A percentile compares a stretch with the other conserved stretches of the same genome.
These are phyloP conservation scores for Solanum paucissectum DNA, from an alignment of 257 asterid genomes.

Conservation along the genomic window DNA sequence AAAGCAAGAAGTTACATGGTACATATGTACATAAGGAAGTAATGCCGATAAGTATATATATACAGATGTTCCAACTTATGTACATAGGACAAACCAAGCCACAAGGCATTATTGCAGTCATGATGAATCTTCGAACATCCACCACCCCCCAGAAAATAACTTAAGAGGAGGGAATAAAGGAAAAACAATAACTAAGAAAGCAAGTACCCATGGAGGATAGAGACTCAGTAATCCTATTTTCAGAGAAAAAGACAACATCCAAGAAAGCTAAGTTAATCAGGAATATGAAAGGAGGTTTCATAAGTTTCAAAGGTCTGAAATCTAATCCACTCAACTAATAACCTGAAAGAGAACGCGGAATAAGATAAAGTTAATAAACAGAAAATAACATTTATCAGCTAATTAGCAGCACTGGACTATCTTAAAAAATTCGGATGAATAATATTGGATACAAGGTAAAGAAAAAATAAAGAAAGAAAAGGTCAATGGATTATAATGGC, in stretches of 20 bases:
- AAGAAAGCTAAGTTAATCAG: background rate
- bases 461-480: background rate
- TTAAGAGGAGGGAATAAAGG: background rate
- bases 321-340: background rate
- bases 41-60: background rate
- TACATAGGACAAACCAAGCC: background rate
- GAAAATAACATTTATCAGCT: background rate
- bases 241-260: background rate
- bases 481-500: background rate
- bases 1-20: background rate
- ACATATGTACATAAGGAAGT: slow-evolving; percentile 4
- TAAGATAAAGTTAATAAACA: background rate
- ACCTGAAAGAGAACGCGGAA: background rate
- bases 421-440: background rate
- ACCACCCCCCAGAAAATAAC: background rate
- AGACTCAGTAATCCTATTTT: background rate
- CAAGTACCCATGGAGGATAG: background rate
- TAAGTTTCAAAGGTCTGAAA: background rate
- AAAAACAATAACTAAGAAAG: background rate
- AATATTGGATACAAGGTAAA: background rate
- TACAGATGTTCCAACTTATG: background rate
- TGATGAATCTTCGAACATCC: background rate
- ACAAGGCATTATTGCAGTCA: background rate
- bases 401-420: background rate
- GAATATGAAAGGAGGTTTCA: background rate